Percentiles rank a stretch among this genome's conserved stretches.
Evolutionary conservation across 2,329 filamentous ascomycete genomes (phyloP).

Genomic region (Cercospora berteroae): DNA sequence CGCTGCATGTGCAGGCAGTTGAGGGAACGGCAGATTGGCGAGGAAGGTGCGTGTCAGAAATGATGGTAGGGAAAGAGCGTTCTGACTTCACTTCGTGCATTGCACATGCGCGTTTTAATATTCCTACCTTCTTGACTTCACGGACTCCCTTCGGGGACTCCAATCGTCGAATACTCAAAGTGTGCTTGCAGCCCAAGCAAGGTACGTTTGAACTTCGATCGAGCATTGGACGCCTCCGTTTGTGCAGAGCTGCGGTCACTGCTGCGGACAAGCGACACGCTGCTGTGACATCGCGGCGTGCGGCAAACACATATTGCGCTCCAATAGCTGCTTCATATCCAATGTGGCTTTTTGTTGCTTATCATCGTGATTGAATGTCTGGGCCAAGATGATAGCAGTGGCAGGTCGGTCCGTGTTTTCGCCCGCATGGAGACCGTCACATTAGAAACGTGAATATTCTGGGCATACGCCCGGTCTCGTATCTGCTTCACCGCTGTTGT

Average conservation of each 20-base stretch:
- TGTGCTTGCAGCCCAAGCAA: neutral
- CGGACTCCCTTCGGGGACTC: neutral
- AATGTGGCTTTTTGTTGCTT: neutral
- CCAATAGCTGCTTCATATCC: neutral
- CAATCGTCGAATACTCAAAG: neutral
- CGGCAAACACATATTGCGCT: neutral
- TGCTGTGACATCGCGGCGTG: neutral
- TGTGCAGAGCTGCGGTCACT: neutral
- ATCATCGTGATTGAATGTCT: neutral
- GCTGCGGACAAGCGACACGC: neutral
- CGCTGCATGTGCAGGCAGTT: neutral
- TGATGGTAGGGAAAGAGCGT: neutral
- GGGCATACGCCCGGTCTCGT: neutral
- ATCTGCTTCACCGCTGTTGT: slow-evolving; percentile 32
- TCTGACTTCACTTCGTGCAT: slow-evolving; percentile 5
- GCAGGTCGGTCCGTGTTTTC: neutral
- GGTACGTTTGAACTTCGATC: neutral
- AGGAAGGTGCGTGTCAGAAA: neutral
- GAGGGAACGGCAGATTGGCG: neutral
- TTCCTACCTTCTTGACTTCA: neutral
- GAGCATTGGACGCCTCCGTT: neutral
- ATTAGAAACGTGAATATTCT: neutral
- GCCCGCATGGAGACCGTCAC: neutral
- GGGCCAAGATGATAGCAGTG: neutral
- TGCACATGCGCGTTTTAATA: neutral